A percentile compares a stretch with the other conserved stretches of the same genome.
phyloP scores from a whole-genome alignment of 2,329 filamentous ascomycete genomes.

The Aspergillus viridinutans region DNA sequence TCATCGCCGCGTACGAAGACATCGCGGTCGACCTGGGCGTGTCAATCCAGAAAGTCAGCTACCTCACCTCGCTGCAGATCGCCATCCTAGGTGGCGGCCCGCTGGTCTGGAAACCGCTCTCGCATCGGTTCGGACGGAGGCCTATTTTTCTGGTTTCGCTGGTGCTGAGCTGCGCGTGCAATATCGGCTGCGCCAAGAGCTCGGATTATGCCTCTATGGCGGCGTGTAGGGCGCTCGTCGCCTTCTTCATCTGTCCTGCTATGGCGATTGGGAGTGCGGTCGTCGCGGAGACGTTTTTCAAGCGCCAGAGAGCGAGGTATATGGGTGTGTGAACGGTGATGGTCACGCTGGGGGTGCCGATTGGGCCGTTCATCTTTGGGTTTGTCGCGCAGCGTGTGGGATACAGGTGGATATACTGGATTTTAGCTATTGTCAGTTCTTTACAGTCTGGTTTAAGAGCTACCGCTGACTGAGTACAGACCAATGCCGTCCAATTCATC shows the following conservation, averaged over 20 bases:
- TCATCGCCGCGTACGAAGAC: slow-evolving; percentile 51
- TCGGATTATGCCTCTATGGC: slow-evolving; percentile 47
- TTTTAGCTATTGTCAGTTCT: slow-evolving; percentile 50
- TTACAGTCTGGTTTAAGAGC: too few species aligned
- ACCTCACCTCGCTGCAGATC: slow-evolving; percentile 54
- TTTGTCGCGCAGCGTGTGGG: slow-evolving; percentile 51
- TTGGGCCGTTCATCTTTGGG: slow-evolving; percentile 36
- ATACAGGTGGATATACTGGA: slow-evolving; percentile 58
- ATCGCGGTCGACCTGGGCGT: slow-evolving; percentile 51
- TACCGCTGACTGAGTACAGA: slow-evolving; percentile 30
- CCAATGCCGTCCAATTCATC: slow-evolving; percentile 54
- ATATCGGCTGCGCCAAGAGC: slow-evolving; percentile 26
- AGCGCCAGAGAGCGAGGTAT: slow-evolving; percentile 49
- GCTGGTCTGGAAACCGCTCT: slow-evolving; percentile 1
- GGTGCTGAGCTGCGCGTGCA: slow-evolving; percentile 3
- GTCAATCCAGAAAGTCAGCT: slow-evolving; percentile 47
- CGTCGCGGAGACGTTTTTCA: slow-evolving; percentile 57
- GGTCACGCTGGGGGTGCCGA: slow-evolving; percentile 48
- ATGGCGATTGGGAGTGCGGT: slow-evolving; percentile 53
- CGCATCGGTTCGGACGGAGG: not conserved
- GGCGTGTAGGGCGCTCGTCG: slow-evolving; percentile 49
- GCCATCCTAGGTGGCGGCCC: slow-evolving; percentile 51
- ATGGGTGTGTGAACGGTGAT: slow-evolving; percentile 57
- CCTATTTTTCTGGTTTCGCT: slow-evolving; percentile 2
- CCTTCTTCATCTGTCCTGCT: slow-evolving; percentile 55